phyloP scores from a whole-genome alignment of 768 basidiomycete genomes.

The Punctularia strigosozonata region DNA sequence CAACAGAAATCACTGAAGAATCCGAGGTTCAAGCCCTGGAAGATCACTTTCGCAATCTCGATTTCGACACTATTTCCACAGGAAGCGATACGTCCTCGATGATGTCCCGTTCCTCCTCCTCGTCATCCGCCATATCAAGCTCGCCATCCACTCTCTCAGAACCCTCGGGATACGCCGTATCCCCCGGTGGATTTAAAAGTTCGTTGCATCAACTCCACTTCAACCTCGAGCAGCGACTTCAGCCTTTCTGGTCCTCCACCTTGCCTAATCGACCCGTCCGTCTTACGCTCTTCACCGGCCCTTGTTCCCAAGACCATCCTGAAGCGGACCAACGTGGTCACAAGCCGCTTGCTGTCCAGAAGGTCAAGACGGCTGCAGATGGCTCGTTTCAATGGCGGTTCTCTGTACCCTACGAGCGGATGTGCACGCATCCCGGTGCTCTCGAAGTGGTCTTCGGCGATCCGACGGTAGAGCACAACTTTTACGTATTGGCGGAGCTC shows the following conservation, averaged over 20 bases:
- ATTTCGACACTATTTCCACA: slow-evolving; percentile 12
- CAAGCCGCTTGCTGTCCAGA: slow-evolving; percentile 35
- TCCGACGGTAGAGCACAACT: slow-evolving; percentile 26
- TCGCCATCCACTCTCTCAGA: slow-evolving; percentile 2
- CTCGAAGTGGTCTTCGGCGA: slow-evolving; percentile 49
- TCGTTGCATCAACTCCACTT: slow-evolving; percentile 51
- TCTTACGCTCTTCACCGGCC: slow-evolving; percentile 45
- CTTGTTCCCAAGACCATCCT: slow-evolving; percentile 13
- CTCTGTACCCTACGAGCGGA: slow-evolving; percentile 52
- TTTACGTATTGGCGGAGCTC: slow-evolving; percentile 44
- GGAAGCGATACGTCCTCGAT: slow-evolving; percentile 4
- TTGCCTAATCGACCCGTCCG: slow-evolving; percentile 52
- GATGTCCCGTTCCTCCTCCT: slow-evolving; percentile 5
- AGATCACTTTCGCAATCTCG: slow-evolving; percentile 30
- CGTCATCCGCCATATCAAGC: slow-evolving; percentile 2
- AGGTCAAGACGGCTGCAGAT: slow-evolving; percentile 49
- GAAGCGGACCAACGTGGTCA: slow-evolving; percentile 18
- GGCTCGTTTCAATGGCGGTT: slow-evolving; percentile 66
- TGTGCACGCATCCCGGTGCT: slow-evolving; percentile 49
- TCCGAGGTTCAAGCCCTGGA: slow-evolving; percentile 46
- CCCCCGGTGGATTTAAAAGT: too few relatives aligned
- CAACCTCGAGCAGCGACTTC: slow-evolving; percentile 68
- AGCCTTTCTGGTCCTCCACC: slow-evolving; percentile 71
- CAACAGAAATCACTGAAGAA: slow-evolving; percentile 49
- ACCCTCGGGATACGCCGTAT: slow-evolving; percentile 2